Conservation (phyloP, 1,139 yeast species). For the Candida sp. region DNA sequence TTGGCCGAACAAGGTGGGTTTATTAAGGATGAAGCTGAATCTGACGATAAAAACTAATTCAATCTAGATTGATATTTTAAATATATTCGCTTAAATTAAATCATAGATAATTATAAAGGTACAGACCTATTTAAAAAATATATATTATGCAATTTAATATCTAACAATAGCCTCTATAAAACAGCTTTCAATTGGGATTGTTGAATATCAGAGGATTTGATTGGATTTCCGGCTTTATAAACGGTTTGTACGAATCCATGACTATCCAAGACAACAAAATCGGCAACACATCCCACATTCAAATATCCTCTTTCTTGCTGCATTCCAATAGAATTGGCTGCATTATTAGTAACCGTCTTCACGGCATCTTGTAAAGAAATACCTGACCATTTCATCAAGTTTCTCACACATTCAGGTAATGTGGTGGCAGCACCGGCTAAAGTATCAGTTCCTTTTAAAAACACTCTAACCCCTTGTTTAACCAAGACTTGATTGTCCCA, state of each 20-base stretch:
- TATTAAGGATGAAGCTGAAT: slow-evolving; percentile 19
- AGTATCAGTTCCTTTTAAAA: slow-evolving; percentile 54
- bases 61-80: no score
- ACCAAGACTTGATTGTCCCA: slow-evolving; percentile 50
- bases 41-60: not conserved
- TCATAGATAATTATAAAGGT: no score
- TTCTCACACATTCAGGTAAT: slow-evolving; percentile 51
- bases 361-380: slow-evolving; percentile 53
- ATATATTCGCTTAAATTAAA: no score
- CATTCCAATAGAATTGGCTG: slow-evolving; percentile 49
- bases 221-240: slow-evolving; percentile 47
- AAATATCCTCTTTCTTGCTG: slow-evolving; percentile 49
- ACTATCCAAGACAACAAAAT: slow-evolving; percentile 47
- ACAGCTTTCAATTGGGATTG: slow-evolving; percentile 1
- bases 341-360: slow-evolving; percentile 54
- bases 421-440: slow-evolving; percentile 66
- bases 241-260: slow-evolving; percentile 47
- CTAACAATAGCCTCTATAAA: not conserved
- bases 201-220: slow-evolving; percentile 13
- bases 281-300: slow-evolving; percentile 56
- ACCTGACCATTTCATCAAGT: slow-evolving; percentile 51
- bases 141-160: no score
- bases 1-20: slow-evolving; percentile 71
- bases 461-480: slow-evolving; percentile 47
- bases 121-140: no score